Evolutionary conservation across 441 rosid genomes (phyloP), one percentile per base, ranked within the genome.

Genomic region (Erysimum cheiri): DNA sequence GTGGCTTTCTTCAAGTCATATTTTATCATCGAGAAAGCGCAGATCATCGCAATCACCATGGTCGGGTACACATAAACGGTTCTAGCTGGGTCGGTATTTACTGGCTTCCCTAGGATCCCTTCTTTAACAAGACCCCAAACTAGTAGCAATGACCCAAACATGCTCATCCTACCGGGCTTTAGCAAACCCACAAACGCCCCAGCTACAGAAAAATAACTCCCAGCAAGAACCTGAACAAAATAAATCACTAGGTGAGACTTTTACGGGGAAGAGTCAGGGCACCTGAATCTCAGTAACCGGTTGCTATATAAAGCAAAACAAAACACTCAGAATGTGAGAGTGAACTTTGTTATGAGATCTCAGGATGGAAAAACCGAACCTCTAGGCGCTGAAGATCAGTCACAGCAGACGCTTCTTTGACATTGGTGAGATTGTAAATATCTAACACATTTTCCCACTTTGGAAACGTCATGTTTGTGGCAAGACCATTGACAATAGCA

Each of bases 71-170:
- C 96, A 58, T 86, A 90, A 12, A 94, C 85, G 46, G 90, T 65
- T 71, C 49, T 88, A 6, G 87, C 37, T 62, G 96, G 96, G 77
- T 93, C 96, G 0, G 87, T 77, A 77, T 82, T 88, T 22, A 32
- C 81, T 9, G 93, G 91, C 87, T 91, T 93, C 73, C 90, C 87
- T 74, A 89, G 74, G 64, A 93, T 87, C 60, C 98, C 98, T 78
- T 94, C 97, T 89, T 94, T 92, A 68, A 92, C 90, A 40, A 94
- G 97, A 44, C 99, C 99, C 99, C 98, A 94, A 39, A 88, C 74
- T 28, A 94, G 74, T 31, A 94, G 73, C 37, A 94, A 88, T 0
- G 97, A 92, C 57, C 99, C 98, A 28, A 94, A 92, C 98, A 92
- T 86, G 76, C 96, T 83, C 99, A 94, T 94, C 76, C 99, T 94